These are phyloP conservation scores for Naganishia kalamii DNA, from an alignment of 768 basidiomycete genomes.

Conservation along the genomic window DNA sequence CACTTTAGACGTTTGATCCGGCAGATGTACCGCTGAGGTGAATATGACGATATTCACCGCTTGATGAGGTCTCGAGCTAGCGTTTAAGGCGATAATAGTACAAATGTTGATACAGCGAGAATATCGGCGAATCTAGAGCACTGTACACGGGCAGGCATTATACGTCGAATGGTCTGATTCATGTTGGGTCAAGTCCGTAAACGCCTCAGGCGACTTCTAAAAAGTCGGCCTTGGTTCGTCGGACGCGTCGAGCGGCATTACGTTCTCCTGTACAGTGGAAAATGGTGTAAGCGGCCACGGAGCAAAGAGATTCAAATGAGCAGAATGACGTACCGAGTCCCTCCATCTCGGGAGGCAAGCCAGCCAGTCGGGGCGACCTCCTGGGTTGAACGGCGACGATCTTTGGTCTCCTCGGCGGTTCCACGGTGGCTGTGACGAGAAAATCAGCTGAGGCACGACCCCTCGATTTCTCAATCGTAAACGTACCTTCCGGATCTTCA, in stretches of 20 bases:
- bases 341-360: slow-evolving; percentile 11
- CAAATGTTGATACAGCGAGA: not conserved
- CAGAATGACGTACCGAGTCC: not conserved
- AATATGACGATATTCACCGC: too few species aligned
- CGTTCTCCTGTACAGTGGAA: not conserved
- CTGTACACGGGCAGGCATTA: not conserved
- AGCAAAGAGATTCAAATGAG: too few species aligned
- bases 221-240: slow-evolving; percentile 13
- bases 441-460: too few species aligned
- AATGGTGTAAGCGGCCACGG: not conserved
- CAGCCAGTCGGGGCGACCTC: slow-evolving; percentile 10
- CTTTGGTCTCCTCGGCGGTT: slow-evolving; percentile 11
- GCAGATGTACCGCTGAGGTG: too few species aligned
- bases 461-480: not conserved
- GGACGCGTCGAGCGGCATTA: slow-evolving; percentile 2
- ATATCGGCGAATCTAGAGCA: not conserved
- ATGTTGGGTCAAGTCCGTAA: too few species aligned
- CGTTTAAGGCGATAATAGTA: not conserved
- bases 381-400: not conserved
- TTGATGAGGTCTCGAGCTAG: too few species aligned
- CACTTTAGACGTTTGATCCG: too few species aligned
- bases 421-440: slow-evolving; percentile 2
- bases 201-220: not conserved
- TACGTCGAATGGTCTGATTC: not conserved
- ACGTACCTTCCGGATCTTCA: slow-evolving; percentile 1